A percentile compares a stretch with the other conserved stretches of the same genome.
These are phyloP conservation scores for Lachancea lanzarotensis DNA, from an alignment of 805 yeast species.

Conservation along the genomic window DNA sequence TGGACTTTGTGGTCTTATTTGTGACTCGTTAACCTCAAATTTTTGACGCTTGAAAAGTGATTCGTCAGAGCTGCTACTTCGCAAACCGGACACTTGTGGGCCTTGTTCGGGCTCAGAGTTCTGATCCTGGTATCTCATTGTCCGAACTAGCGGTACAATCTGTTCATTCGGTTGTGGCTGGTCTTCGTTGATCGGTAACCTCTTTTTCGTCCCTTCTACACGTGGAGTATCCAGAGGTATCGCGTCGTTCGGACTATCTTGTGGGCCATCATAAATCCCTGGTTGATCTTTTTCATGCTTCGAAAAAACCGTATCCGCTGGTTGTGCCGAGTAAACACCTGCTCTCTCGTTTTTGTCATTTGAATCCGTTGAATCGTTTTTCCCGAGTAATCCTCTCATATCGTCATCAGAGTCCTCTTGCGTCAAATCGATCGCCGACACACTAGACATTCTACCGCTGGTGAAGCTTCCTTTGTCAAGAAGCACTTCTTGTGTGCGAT, in stretches of 20 bases:
- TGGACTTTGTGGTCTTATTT: not conserved
- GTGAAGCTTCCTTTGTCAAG: not conserved
- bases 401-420: constrained; percentile 10
- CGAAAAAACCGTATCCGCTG: not conserved
- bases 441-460: constrained; percentile 1
- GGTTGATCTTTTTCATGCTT: not conserved
- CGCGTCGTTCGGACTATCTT: not conserved
- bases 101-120: not conserved
- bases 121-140: not conserved
- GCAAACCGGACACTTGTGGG: not conserved
- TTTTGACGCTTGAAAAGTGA: not conserved
- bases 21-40: not conserved
- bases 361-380: no score
- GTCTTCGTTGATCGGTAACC: no score
- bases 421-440: constrained; percentile 21
- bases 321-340: not conserved
- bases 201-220: no score
- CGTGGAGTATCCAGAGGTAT: no score
- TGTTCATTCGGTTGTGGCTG: not conserved
- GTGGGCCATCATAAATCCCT: not conserved
- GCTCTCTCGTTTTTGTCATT: no score
- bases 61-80: not conserved
- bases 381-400: not conserved
- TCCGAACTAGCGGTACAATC: not conserved
- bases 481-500: no score